Evolutionary conservation across 331 rosid genomes (phyloP).

Genomic region (Quercus tomentella): DNA sequence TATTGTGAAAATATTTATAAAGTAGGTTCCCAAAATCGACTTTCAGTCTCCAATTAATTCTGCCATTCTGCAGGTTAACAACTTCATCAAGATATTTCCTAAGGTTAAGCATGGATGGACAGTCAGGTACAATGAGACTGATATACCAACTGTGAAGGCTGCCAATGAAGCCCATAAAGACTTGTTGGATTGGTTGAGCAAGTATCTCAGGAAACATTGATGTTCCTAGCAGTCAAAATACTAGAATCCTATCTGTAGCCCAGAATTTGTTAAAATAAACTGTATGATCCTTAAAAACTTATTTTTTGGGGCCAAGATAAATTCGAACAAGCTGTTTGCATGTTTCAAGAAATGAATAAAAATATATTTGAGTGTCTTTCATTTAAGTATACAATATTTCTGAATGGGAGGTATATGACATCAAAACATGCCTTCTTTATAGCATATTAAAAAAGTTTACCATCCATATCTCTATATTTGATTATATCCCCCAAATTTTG

Average conservation of each 20-base stretch:
- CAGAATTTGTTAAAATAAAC: neutral
- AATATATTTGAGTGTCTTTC: neutral
- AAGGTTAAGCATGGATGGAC: conserved; percentile 21
- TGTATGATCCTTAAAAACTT: neutral
- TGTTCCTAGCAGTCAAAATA: neutral
- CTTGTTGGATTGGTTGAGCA: conserved; percentile 7
- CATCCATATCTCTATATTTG: no score
- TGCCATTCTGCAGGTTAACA: conserved; percentile 4
- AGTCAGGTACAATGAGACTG: conserved; percentile 11
- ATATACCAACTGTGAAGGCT: conserved; percentile 2
- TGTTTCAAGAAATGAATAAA: neutral
- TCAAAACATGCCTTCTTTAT: no score
- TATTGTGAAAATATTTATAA: neutral
- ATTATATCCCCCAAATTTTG: no score
- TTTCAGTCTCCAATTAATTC: neutral
- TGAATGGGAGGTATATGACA: no score
- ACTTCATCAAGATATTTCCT: conserved; percentile 14
- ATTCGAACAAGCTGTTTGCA: neutral
- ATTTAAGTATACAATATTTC: no score
- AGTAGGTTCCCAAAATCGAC: neutral
- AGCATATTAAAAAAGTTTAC: no score
- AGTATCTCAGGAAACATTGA: neutral
- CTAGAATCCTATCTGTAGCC: neutral
- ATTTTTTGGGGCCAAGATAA: neutral
- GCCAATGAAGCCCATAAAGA: conserved; percentile 19